Base-by-base conservation (phyloP, 1,139 yeast species). In the Geotrichum fermentans region DNA sequence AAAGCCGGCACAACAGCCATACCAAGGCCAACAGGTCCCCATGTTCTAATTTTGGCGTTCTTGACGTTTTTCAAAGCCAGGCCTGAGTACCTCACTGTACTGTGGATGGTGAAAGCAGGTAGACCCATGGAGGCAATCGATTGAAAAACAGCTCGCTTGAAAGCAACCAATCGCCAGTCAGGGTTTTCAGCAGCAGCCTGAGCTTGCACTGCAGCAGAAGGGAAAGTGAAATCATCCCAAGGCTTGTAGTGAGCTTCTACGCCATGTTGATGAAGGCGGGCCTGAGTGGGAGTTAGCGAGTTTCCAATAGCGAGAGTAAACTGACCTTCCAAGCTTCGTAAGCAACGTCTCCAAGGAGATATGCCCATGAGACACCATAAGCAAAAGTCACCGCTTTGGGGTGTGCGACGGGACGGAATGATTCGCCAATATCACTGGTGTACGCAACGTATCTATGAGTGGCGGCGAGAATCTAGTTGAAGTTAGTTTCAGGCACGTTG, bases 401-500 rank as follows among this genome's bases (percentile, higher is more conserved):
- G 59, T 81, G 84, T 6, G 88, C 92, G 17, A 86, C 84, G 0
- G 95, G 95, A 49, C 95, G 74, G 67, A 86, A 86, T n/a, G 92
- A 83, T 63, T 86, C 95, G 21, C 95, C 95, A 56, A 86, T 80
- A 62, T 86, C 95, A 0, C 92, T 83, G 5, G 95, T 85, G 65
- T 86, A 86, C 1, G 95, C 95, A 22, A 86, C 87, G 61, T 86
- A 86, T 58, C 95, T 70, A 61, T 83, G 92, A n/a, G 90, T 79
- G 6, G 94, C 89, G 49, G 74, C 61, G 49, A 84, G 71, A 55
- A 85, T 81, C 29, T 60, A 44, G 5, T 14, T 10, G n/a, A 24
- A 34, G 21, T 34, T 20, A 34, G 28, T n/a, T n/a, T n/a, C 28
- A 24, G 10, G 10, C 6, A 24, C 28, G 28, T 24, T 10, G 10